Evolutionary conservation across 1,139 yeast genomes (phyloP).

Genomic region (Geotrichum bryndzae): DNA sequence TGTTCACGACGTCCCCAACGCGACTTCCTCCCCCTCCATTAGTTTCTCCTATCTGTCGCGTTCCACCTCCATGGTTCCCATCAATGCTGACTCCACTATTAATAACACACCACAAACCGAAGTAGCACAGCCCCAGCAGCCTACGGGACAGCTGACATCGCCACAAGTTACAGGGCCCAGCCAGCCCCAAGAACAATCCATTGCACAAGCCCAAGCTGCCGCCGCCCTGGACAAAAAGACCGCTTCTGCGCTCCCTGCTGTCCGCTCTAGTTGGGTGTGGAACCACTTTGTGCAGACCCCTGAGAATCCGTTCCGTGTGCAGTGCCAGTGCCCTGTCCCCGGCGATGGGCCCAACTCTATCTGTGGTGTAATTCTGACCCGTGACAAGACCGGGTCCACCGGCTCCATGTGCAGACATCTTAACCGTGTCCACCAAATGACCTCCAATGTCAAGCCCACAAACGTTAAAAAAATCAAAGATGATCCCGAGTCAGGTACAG

Average conservation of each 20-base stretch:
- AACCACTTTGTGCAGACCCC: conserved; percentile 18
- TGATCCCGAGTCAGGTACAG: not conserved
- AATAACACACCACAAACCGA: not conserved
- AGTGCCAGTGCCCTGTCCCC: conserved; percentile 16
- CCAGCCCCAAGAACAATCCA: not conserved
- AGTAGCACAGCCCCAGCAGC: not conserved
- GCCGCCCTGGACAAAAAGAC: conserved; percentile 5
- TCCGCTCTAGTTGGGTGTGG: conserved; percentile 20
- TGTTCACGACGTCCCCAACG: not conserved
- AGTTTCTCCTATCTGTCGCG: not conserved
- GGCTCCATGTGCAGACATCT: conserved; percentile 20
- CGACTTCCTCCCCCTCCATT: not conserved
- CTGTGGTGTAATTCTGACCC: conserved; percentile 18
- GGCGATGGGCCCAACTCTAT: conserved; percentile 9
- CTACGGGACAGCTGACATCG: not conserved
- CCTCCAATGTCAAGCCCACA: conserved; percentile 3
- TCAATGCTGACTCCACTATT: not conserved
- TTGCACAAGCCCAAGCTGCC: not conserved
- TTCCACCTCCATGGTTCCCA: not conserved
- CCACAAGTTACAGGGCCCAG: not conserved
- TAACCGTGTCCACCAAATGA: conserved; percentile 17
- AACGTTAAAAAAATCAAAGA: conserved; percentile 5
- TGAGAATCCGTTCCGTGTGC: conserved; percentile 18
- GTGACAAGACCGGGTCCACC: conserved; percentile 20
- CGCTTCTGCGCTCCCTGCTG: conserved; percentile 1